Base-by-base conservation (phyloP, 192 early-diverging fungal species). In the Gigaspora rosea region DNA sequence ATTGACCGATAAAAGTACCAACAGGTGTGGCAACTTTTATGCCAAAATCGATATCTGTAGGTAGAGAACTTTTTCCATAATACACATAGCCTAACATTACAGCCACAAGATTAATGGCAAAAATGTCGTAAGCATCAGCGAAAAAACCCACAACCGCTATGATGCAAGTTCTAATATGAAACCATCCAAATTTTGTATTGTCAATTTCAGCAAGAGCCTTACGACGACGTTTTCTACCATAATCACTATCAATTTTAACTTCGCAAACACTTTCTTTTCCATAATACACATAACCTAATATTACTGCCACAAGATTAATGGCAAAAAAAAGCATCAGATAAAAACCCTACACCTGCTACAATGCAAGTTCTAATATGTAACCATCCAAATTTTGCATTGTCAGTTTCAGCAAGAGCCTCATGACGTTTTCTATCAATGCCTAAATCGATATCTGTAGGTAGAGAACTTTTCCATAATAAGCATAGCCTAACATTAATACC, bases 261-360 rank as follows among this genome's bases (percentile, higher is more conserved):
- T 15, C 92, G 91, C 66, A 92, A 84, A 35, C 86, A 89, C 10
- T 84, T 79, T n/a, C n/a, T 18, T 85, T 74, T 52, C 77, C 63
- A 57, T 83, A 93, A 82, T 92, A 93, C 12, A 91, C 87, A 71
- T 87, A 90, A 9, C 88, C 91, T 46, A 96, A 82, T 89, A 98
- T 98, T 73, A 93, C 91, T 15, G 94, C 87, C n/a, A 93, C 92
- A 75, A 96, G 85, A 79, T 93, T 92, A 80, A 98, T 98, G 72
- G 95, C 90, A 78, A 97, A 97, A 63, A 95, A 96, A 97, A 20
- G 95, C 91, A 85, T 98, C 95, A 73, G 93, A 93, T 79, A 96
- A 92, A 84, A 97, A 95, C 79, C 94, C 92, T 59, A 90, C 86
- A 73, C 89, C 90, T 5, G 90, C 85, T 27, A 90, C 88, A 41